phyloP scores from a whole-genome alignment of 441 rosid species.

The Syzygium syzygioides region DNA sequence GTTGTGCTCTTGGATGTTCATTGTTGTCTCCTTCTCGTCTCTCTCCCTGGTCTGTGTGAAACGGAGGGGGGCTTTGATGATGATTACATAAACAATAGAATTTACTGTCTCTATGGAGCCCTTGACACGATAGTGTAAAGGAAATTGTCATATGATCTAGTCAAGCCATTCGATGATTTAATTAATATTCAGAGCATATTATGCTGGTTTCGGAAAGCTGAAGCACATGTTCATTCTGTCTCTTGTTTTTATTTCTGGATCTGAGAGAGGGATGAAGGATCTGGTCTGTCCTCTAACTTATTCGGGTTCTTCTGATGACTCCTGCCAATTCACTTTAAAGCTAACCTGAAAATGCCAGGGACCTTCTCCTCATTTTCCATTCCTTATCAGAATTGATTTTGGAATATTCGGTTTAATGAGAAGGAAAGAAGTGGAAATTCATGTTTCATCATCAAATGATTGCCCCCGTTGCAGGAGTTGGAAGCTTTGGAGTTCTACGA shows the following conservation, averaged over 20 bases:
- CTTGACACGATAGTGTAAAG: not conserved
- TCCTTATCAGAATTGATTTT: not conserved
- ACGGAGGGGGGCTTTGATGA: not conserved
- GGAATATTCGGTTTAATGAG: not conserved
- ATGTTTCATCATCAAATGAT: not conserved
- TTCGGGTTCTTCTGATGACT: not conserved
- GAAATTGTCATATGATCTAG: not conserved
- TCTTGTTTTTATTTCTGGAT: not conserved
- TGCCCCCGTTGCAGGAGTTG: conserved; percentile 12
- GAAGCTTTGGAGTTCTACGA: conserved; percentile 31
- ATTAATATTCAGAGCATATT: not conserved
- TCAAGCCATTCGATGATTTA: not conserved
- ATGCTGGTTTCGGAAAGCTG: not conserved
- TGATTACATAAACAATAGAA: not conserved
- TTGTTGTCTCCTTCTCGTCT: not conserved
- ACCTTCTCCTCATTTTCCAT: not conserved
- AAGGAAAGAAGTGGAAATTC: not conserved
- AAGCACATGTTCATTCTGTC: not conserved
- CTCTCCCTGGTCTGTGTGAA: not conserved
- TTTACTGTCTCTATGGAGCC: not conserved
- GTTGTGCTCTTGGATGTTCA: not conserved
- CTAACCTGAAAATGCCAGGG: not conserved
- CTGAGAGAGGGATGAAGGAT: not conserved
- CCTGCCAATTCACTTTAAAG: not conserved
- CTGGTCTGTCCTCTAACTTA: not conserved